Percentiles rank a stretch among this genome's conserved stretches.
These are phyloP conservation scores for Barnettozyma sp. DNA, from an alignment of 805 yeast species.

Conservation along the genomic window DNA sequence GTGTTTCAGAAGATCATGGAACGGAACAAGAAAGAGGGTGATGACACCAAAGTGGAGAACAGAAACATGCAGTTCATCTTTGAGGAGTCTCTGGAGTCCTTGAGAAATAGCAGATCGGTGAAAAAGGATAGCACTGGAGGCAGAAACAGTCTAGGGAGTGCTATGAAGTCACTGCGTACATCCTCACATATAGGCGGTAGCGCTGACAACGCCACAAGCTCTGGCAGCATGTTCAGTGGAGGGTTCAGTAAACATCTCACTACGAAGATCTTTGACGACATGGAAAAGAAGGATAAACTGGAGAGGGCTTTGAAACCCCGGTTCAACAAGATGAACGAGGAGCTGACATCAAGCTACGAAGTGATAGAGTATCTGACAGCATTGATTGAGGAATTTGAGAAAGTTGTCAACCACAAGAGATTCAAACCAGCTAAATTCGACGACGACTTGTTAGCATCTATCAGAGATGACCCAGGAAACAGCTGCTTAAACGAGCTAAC, in stretches of 20 bases:
- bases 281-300: constrained; percentile 6
- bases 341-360: not conserved
- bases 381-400: constrained; percentile 1
- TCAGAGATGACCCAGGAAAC: not conserved
- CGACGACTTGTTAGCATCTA: not conserved
- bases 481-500: constrained; percentile 5
- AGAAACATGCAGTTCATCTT: constrained; percentile 5
- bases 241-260: constrained; percentile 4
- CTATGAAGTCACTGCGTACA: constrained; percentile 1
- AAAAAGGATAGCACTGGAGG: not conserved
- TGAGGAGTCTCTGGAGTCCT: constrained; percentile 6
- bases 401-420: not conserved
- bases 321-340: not conserved
- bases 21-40: not conserved
- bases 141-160: not conserved
- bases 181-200: too few species aligned
- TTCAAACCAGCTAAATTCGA: constrained; percentile 4
- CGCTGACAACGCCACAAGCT: too few species aligned
- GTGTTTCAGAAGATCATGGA: constrained; percentile 5
- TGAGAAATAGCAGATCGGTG: not conserved
- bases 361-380: not conserved
- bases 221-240: too few species aligned
- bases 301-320: not conserved
- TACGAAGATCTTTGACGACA: constrained; percentile 2
- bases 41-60: not conserved